A percentile compares a stretch with the other conserved stretches of the same genome.
Evolutionary conservation across 2,329 filamentous ascomycete species (phyloP).

Genomic region (Epichloe brachyelytri): DNA sequence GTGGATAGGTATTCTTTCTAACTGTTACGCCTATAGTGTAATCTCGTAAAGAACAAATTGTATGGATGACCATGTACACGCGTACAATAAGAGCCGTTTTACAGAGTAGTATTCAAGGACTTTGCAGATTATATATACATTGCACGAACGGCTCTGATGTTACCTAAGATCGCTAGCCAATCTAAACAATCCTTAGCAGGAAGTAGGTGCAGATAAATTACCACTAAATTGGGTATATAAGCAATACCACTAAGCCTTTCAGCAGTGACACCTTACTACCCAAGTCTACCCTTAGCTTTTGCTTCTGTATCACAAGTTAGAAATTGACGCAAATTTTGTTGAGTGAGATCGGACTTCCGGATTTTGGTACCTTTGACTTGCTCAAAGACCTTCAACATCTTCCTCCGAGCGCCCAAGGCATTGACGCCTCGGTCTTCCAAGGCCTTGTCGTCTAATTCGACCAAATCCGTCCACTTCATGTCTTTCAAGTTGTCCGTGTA

Average conservation of each 20-base stretch:
- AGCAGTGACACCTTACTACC: conserved; percentile 15
- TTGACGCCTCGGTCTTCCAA: conserved; percentile 90
- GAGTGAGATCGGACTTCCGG: not conserved
- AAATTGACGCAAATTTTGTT: not conserved
- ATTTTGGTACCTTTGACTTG: conserved; percentile 61
- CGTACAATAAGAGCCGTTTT: not conserved
- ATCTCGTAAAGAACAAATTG: not conserved
- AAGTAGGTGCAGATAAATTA: not conserved
- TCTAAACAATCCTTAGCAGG: not conserved
- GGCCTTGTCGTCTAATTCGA: conserved; percentile 86
- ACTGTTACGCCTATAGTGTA: not conserved
- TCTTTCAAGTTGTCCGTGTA: conserved; percentile 98
- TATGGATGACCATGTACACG: not conserved
- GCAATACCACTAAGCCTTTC: not conserved
- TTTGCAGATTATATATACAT: not conserved
- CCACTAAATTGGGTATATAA: not conserved
- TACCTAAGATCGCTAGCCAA: not conserved
- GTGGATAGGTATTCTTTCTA: no score
- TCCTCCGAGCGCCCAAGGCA: conserved; percentile 83
- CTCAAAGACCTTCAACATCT: conserved; percentile 99
- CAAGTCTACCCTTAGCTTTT: conserved; percentile 59
- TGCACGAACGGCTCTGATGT: not conserved
- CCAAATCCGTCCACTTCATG: conserved; percentile 86
- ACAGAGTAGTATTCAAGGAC: not conserved
- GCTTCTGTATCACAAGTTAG: conserved; percentile 39